Base-by-base conservation (phyloP, 768 basidiomycete genomes). In the Kwoniella sp. region DNA sequence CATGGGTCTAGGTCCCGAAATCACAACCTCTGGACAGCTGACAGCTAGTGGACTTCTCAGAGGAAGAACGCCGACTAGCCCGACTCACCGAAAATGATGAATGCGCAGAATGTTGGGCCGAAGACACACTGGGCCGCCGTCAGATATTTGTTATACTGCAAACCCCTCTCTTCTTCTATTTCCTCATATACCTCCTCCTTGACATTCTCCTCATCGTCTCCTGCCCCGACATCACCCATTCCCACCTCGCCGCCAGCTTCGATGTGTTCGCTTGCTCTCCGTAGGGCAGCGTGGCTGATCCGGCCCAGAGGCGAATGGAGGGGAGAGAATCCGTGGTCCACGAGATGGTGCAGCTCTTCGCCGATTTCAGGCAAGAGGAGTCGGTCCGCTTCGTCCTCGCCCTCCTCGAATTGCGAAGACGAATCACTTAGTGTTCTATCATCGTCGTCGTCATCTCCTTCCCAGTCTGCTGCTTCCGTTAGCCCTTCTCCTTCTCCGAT, bases 81-180 rank as follows among this genome's bases (percentile, higher is more conserved):
- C 13, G 26, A 83, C 87, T 69, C 67, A 92, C 92, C 85, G 73
- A 93, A 89, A n/a, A 96, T 76, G 8, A 94, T 87, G 5, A 80
- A 81, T 15, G 85, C 84, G 64, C 86, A 88, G 76, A 94, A 92
- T 55, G 91, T 62, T 0, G 95, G 92, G 0, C 90, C 93, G 2
- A 91, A 76, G 2, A 87, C 81, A 78, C 90, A 95, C 71, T 99
- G 95, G 2, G 83, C 83, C 22, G 90, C 89, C 79, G 88, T 91
- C 37, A 98, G 80, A 87, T 89, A 92, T 79, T 92, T 74, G 57
- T 81, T 77, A 58, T 82, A 79, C 9, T 69, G 70, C 6, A 77
- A 47, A 7, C 58, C 69, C 21, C 76, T 57, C n/a, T 75, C 73
- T n/a, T 67, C 64, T 9, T 71, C 56, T 37, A 59, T 50, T 24